Conservation (phyloP, 805 yeast genomes). For the Hanseniaspora thailandica region DNA sequence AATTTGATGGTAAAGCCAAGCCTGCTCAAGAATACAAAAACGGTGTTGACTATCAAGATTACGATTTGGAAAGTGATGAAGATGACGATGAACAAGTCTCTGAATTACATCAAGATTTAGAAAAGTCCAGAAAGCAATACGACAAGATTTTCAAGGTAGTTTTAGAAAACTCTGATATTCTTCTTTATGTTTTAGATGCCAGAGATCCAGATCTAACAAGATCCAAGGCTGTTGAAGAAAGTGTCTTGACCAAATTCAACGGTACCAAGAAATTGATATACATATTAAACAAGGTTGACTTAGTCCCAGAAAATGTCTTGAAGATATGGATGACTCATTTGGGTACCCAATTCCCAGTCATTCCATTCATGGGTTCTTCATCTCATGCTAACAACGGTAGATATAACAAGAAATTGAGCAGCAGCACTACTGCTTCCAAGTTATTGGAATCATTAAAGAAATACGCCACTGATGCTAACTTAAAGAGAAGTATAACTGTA, state of each 20-base stretch:
- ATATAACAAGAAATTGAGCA: constrained; percentile 64
- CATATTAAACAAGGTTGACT: constrained; percentile 81
- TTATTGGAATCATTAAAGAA: constrained; percentile 72
- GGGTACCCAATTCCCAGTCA: constrained; percentile 76
- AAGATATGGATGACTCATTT: constrained; percentile 74
- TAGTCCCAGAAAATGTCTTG: constrained; percentile 74
- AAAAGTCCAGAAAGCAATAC: constrained; percentile 76
- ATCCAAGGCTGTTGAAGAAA: constrained; percentile 81
- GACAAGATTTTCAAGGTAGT: constrained; percentile 90
- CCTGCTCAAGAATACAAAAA: constrained; percentile 26
- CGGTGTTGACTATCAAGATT: constrained; percentile 40
- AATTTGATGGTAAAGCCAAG: constrained; percentile 42
- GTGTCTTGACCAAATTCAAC: constrained; percentile 57
- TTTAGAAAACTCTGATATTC: constrained; percentile 82
- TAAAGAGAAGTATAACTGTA: constrained; percentile 79
- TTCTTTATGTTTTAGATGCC: constrained; percentile 89
- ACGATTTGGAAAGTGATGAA: constrained; percentile 28
- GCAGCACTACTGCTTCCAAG: constrained; percentile 57
- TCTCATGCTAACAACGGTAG: constrained; percentile 58
- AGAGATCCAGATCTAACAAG: constrained; percentile 95
- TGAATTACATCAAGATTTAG: constrained; percentile 33
- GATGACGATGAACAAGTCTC: constrained; percentile 35
- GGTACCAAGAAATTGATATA: constrained; percentile 63
- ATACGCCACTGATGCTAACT: constrained; percentile 69
- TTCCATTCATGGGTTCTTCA: constrained; percentile 73